Percentiles rank a stretch among this genome's conserved stretches.
phyloP scores from a whole-genome alignment of 2,329 filamentous ascomycete species.

The Teratosphaeria nubilosa region DNA sequence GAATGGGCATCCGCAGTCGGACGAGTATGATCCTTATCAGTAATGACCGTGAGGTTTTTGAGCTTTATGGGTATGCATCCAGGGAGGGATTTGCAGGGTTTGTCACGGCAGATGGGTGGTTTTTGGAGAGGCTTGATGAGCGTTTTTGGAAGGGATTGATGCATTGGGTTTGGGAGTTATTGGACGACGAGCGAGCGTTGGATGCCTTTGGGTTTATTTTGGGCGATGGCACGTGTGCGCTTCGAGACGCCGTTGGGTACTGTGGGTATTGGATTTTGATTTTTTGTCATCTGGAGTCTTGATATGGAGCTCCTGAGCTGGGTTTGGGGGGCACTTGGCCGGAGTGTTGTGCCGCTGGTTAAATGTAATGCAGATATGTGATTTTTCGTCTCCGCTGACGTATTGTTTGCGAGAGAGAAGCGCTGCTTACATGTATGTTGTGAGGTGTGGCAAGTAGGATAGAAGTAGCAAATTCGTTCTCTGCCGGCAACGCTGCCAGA shows the following conservation, averaged over 20 bases:
- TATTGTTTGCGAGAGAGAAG: background rate
- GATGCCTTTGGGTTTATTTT: too few relatives aligned
- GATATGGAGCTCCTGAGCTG: background rate
- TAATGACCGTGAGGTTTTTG: background rate
- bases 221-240: too few relatives aligned
- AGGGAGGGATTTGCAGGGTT: background rate
- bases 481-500: too few relatives aligned
- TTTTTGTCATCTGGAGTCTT: background rate
- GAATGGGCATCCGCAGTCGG: background rate
- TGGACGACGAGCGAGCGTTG: background rate
- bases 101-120: background rate
- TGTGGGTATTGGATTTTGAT: background rate
- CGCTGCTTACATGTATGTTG: too few relatives aligned
- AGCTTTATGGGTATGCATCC: background rate
- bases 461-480: too few relatives aligned
- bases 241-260: background rate
- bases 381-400: background rate
- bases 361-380: background rate
- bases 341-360: background rate
- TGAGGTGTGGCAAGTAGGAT: too few relatives aligned
- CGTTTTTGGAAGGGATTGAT: background rate
- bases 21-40: conserved; percentile 10
- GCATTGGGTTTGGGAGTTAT: background rate
- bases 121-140: background rate
- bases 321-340: background rate